These are phyloP conservation scores for Apiotrichum gracile DNA, from an alignment of 1,284 basidiomycete species.

Conservation along the genomic window DNA sequence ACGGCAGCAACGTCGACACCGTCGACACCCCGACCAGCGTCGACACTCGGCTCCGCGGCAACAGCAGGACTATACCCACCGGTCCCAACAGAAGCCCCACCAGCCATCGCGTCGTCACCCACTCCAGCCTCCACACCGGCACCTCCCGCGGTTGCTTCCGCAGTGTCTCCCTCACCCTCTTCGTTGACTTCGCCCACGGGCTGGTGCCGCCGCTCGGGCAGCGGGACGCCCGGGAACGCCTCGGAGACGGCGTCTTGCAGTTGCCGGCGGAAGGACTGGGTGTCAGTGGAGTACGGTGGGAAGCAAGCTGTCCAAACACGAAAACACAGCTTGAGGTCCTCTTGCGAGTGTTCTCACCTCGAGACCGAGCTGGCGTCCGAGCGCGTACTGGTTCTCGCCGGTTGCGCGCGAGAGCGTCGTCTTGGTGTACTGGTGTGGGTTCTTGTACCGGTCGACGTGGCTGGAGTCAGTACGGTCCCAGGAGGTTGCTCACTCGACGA, in stretches of 20 bases:
- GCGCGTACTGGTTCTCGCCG: slow-evolving; percentile 43
- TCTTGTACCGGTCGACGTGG: slow-evolving; percentile 26
- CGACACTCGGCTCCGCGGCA: too few species aligned
- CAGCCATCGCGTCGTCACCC: neutral
- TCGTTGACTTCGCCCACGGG: slow-evolving; percentile 6
- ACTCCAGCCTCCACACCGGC: neutral
- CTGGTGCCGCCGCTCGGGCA: slow-evolving; percentile 34
- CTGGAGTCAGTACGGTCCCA: slow-evolving; percentile 10
- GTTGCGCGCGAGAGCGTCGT: slow-evolving; percentile 30
- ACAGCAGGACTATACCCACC: too few species aligned
- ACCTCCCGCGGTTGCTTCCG: neutral
- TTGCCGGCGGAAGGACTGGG: slow-evolving; percentile 37
- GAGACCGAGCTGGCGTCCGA: slow-evolving; percentile 37
- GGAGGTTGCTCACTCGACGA: slow-evolving; percentile 34
- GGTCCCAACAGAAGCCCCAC: too few species aligned
- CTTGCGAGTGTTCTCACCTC: slow-evolving; percentile 25
- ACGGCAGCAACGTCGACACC: too few species aligned
- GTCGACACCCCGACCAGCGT: too few species aligned
- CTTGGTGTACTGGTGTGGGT: slow-evolving; percentile 37
- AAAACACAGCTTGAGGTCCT: too few species aligned
- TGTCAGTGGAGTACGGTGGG: neutral
- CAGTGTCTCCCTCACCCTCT: neutral
- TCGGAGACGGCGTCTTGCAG: slow-evolving; percentile 25
- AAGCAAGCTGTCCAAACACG: too few species aligned
- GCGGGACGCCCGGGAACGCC: slow-evolving; percentile 33